Evolutionary conservation across 305 asterid species (phyloP), one percentile per base, ranked within the genome.

Genomic region (Fraxinus latifolia): DNA sequence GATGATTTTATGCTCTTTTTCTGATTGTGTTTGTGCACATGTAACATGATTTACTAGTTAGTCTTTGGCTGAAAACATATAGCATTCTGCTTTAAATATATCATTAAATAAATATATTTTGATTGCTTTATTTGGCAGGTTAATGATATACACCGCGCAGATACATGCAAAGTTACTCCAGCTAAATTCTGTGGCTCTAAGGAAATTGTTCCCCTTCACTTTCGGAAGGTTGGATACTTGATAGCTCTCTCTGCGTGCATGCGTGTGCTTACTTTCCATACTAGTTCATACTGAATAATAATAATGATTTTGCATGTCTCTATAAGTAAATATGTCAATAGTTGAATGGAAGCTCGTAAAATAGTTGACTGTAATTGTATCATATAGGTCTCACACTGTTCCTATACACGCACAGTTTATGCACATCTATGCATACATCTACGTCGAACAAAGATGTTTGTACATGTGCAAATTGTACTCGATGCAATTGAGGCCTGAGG

Each of bases 151-250:
- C 90, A 90, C 78, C 93, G 34, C 76, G 95, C 99, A 60, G 93
- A 95, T 90, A 89, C 96, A 71, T 95, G 99, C 90, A 95, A 95
- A 90, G 89, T 95, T 80, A 95, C 96, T 78, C 99, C 99, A 62
- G 97, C 98, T 78, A 95, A 95, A 89, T 95, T 95, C 87, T 93
- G 89, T 81, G 99, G 99, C 47, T 89, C 97, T 33, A 95, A 94
- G 90, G 99, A 95, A 92, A 89, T 94, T 76, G 97, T 93, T 82
- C 93, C 95, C 12, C 98, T 95, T 80, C 92, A 94, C 82, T 85
- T 92, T 86, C 91, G 93, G 81, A 90, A 94, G 97, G 98, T 95
- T 80, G 19, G 79, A 1, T 80, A 50, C 50, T 39, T 39, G 15
- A 8, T 39, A 39, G 50, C 77, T 82, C 73, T 19, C 21, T 76